A percentile compares a stretch with the other conserved stretches of the same genome.
Evolutionary conservation across 2,329 filamentous ascomycete species (phyloP).

Genomic region (Mycosphaerella sp.): DNA sequence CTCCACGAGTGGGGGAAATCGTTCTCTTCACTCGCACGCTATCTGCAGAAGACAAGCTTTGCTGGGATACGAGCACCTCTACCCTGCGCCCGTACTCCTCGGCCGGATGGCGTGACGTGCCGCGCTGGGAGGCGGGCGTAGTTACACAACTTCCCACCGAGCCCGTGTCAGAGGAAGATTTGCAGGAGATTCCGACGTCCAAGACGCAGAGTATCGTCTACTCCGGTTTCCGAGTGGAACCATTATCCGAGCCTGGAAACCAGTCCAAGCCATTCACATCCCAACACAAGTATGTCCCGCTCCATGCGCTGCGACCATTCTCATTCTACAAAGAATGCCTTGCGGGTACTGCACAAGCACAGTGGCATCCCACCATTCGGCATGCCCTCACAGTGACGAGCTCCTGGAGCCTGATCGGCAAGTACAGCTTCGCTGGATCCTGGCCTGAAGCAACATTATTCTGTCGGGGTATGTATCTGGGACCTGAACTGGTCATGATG

Average conservation of each 20-base stretch:
- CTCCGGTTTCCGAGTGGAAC: conserved; percentile 53
- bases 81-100: conserved; percentile 22
- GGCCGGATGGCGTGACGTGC: conserved; percentile 23
- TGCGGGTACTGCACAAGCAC: conserved; percentile 33
- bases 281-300: conserved; percentile 50
- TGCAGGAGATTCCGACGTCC: conserved; percentile 38
- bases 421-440: conserved; percentile 46
- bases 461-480: conserved; percentile 50
- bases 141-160: conserved; percentile 48
- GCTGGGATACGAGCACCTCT: conserved; percentile 24
- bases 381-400: conserved; percentile 50
- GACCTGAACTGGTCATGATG: conserved; percentile 49
- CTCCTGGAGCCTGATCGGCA: conserved; percentile 48
- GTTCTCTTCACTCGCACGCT: conserved; percentile 47
- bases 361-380: conserved; percentile 49
- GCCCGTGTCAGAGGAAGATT: conserved; percentile 39
- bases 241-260: conserved; percentile 44
- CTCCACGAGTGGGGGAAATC: conserved; percentile 51
- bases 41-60: conserved; percentile 26
- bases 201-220: conserved; percentile 41
- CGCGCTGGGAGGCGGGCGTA: conserved; percentile 53
- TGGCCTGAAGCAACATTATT: conserved; percentile 52
- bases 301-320: conserved; percentile 52
- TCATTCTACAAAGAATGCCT: conserved; percentile 49
- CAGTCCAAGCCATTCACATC: conserved; percentile 47